Evolutionary conservation across 2,329 filamentous ascomycete species (phyloP).

Genomic region (Venturia carpophila): DNA sequence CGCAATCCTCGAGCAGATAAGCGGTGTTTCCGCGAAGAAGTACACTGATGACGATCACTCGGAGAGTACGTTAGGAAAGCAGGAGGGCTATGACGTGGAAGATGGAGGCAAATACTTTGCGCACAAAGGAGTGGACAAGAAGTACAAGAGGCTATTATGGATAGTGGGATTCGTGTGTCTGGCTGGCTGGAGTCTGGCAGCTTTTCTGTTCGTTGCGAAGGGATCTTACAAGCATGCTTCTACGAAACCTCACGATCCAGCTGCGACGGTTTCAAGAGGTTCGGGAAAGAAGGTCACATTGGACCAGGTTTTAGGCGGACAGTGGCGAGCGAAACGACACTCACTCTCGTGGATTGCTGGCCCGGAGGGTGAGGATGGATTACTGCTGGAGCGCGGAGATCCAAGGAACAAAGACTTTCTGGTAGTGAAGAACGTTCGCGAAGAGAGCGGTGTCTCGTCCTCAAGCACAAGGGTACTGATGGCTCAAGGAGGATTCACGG

Average conservation of each 20-base stretch:
- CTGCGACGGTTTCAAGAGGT: conserved; percentile 53
- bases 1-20: conserved; percentile 69
- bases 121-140: conserved; percentile 53
- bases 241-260: conserved; percentile 58
- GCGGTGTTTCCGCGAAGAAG: conserved; percentile 42
- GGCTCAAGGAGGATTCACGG: conserved; percentile 56
- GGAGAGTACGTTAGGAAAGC: conserved; percentile 21
- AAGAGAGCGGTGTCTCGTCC: conserved; percentile 27
- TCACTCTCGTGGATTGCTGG: conserved; percentile 71
- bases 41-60: conserved; percentile 31
- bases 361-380: conserved; percentile 68
- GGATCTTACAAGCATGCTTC: conserved; percentile 60
- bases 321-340: conserved; percentile 57
- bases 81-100: conserved; percentile 43
- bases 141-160: conserved; percentile 55
- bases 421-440: conserved; percentile 77
- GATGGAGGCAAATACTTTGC: conserved; percentile 38
- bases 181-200: conserved; percentile 59
- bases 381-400: conserved; percentile 66
- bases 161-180: conserved; percentile 54
- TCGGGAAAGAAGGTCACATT: conserved; percentile 66
- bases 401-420: conserved; percentile 62
- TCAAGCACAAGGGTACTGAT: conserved; percentile 60
- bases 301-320: conserved; percentile 59
- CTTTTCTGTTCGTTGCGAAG: conserved; percentile 57